phyloP scores from a whole-genome alignment of 768 basidiomycete genomes.

The Lyophyllum decastes region DNA sequence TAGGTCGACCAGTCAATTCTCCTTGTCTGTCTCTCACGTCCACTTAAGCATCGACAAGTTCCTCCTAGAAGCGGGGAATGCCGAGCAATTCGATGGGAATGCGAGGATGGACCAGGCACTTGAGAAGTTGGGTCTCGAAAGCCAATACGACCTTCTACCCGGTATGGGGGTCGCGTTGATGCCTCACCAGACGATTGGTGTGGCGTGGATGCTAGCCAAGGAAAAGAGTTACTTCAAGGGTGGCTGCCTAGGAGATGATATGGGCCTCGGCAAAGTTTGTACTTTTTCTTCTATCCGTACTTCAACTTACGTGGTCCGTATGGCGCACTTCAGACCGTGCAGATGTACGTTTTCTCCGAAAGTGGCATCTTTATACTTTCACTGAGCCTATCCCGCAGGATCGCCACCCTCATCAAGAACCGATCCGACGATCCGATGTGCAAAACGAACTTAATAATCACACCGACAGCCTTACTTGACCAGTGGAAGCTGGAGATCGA shows the following conservation, averaged over 20 bases:
- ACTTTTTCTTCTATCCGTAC: neutral
- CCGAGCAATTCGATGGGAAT: conserved; percentile 60
- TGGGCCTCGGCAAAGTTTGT: conserved; percentile 62
- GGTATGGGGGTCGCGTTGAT: conserved; percentile 64
- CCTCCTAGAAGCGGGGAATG: conserved; percentile 54
- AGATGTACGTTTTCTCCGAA: conserved; percentile 35
- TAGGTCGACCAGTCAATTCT: conserved; percentile 27
- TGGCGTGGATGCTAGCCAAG: conserved; percentile 62
- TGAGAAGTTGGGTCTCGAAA: conserved; percentile 49
- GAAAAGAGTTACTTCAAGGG: conserved; percentile 43
- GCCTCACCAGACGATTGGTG: conserved; percentile 69
- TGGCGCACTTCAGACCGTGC: conserved; percentile 41
- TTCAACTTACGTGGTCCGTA: neutral
- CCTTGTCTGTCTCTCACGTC: neutral
- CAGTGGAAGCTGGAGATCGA: conserved; percentile 70
- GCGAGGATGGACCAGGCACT: conserved; percentile 60
- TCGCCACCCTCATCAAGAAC: conserved; percentile 61
- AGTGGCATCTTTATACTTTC: neutral
- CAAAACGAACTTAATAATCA: conserved; percentile 70
- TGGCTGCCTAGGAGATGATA: conserved; percentile 53
- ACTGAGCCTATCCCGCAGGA: conserved; percentile 33
- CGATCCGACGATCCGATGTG: conserved; percentile 45
- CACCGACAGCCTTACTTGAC: conserved; percentile 63
- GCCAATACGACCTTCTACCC: conserved; percentile 48
- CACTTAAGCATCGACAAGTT: conserved; percentile 52